Conservation (phyloP, 2,329 filamentous ascomycete species). For the Talaromyces pinophilus region DNA sequence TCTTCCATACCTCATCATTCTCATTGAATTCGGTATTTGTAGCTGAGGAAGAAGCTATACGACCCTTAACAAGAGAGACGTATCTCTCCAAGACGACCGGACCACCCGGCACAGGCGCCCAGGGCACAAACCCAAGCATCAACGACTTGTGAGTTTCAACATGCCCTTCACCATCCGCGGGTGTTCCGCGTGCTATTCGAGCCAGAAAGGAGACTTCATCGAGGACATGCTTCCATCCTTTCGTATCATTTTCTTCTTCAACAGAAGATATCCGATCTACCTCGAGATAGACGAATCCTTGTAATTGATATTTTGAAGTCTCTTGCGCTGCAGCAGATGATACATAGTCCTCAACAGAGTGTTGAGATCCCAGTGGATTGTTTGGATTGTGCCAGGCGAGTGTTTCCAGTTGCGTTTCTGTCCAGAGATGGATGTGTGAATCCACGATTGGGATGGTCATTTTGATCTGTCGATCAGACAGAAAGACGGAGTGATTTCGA, state of each 20-base stretch:
- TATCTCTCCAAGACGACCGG: conserved; percentile 64
- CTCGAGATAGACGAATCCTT: conserved; percentile 81
- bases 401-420: conserved; percentile 63
- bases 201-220: conserved; percentile 70
- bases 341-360: conserved; percentile 66
- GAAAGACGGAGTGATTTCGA: neutral
- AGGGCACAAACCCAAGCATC: conserved; percentile 73
- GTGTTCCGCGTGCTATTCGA: conserved; percentile 64
- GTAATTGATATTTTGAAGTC: conserved; percentile 44
- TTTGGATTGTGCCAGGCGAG: conserved; percentile 69
- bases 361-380: conserved; percentile 62
- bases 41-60: conserved; percentile 13
- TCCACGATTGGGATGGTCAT: conserved; percentile 66
- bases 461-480: neutral
- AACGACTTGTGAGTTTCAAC: conserved; percentile 52
- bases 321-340: conserved; percentile 34
- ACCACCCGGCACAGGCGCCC: conserved; percentile 78
- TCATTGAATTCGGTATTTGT: conserved; percentile 55
- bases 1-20: conserved; percentile 63
- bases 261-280: conserved; percentile 70
- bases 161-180: conserved; percentile 62
- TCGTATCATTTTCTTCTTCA: conserved; percentile 41
- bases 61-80: conserved; percentile 59
- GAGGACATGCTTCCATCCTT: conserved; percentile 68
- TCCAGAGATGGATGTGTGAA: conserved; percentile 89